phyloP scores from a whole-genome alignment of 257 asterid genomes.

The Mitragyna speciosa region DNA sequence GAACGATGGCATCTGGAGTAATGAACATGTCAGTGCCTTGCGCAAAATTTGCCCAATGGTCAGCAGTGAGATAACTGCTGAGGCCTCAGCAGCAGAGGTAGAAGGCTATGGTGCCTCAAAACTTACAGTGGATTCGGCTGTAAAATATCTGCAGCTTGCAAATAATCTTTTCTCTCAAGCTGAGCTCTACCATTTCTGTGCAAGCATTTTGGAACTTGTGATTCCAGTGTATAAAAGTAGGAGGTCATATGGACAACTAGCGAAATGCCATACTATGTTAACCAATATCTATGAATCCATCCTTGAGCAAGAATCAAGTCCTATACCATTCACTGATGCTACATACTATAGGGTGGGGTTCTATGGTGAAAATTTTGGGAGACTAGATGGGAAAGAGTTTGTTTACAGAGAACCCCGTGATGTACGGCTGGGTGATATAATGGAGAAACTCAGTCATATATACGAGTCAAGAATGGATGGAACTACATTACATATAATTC shows the following conservation, averaged over 20 bases:
- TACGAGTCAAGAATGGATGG: slow-evolving; percentile 91
- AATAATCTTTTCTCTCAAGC: slow-evolving; percentile 97
- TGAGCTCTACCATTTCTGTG: slow-evolving; percentile 99
- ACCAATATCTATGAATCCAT: slow-evolving; percentile 92
- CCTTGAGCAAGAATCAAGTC: slow-evolving; percentile 98
- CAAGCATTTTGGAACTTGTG: slow-evolving; percentile 91
- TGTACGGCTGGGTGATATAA: slow-evolving; percentile 93
- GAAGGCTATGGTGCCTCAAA: slow-evolving; percentile 98
- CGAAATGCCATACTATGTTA: slow-evolving; percentile 93
- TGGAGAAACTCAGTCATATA: slow-evolving; percentile 99
- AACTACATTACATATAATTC: slow-evolving; percentile 86
- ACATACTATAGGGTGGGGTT: slow-evolving; percentile 97
- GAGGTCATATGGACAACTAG: slow-evolving; percentile 87
- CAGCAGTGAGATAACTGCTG: slow-evolving; percentile 69
- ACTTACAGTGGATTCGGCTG: slow-evolving; percentile 98
- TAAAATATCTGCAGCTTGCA: slow-evolving; percentile 95
- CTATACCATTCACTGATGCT: slow-evolving; percentile 97
- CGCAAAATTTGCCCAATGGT: slow-evolving; percentile 99
- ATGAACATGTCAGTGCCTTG: slow-evolving; percentile 75
- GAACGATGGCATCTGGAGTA: slow-evolving; percentile 97
- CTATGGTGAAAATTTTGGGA: slow-evolving; percentile 87
- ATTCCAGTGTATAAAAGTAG: slow-evolving; percentile 95
- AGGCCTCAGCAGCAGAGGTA: slow-evolving; percentile 94
- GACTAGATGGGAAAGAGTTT: slow-evolving; percentile 79
- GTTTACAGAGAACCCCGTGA: slow-evolving; percentile 97